A percentile compares a stretch with the other conserved stretches of the same genome.
Evolutionary conservation across 2,329 filamentous ascomycete genomes (phyloP).

Genomic region (Phoma herbarum): DNA sequence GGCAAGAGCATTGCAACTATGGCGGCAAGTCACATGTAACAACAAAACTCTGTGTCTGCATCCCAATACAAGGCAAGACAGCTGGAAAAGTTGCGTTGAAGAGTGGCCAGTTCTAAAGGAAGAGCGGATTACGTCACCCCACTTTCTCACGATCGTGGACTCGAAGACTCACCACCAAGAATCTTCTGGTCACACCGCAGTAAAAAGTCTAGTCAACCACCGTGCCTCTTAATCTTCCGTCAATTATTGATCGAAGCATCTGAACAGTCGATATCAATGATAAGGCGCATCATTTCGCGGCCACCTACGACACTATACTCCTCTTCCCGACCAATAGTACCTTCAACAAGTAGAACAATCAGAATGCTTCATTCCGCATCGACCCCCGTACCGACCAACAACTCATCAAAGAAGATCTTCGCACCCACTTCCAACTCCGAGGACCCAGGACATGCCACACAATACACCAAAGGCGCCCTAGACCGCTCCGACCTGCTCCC

Average conservation of each 20-base stretch:
- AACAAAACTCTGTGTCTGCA: neutral
- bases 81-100: neutral
- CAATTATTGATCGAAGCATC: too few species aligned
- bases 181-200: constrained; percentile 26
- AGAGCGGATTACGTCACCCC: constrained; percentile 37
- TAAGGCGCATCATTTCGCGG: neutral
- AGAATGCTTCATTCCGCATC: constrained; percentile 39
- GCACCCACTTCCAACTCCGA: constrained; percentile 66
- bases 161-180: constrained; percentile 20
- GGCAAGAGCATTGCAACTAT: constrained; percentile 1
- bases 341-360: neutral
- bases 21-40: neutral
- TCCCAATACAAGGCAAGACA: neutral
- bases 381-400: constrained; percentile 16
- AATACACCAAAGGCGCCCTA: constrained; percentile 76
- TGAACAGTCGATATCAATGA: too few species aligned
- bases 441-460: constrained; percentile 71
- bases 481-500: constrained; percentile 66
- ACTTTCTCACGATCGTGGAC: constrained; percentile 32
- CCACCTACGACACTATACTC: neutral
- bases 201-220: too few species aligned
- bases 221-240: too few species aligned
- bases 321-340: neutral
- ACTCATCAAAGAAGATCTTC: constrained; percentile 58
- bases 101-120: neutral